phyloP scores from a whole-genome alignment of 2,329 filamentous ascomycete species.

The Tricladium varicosporioides region DNA sequence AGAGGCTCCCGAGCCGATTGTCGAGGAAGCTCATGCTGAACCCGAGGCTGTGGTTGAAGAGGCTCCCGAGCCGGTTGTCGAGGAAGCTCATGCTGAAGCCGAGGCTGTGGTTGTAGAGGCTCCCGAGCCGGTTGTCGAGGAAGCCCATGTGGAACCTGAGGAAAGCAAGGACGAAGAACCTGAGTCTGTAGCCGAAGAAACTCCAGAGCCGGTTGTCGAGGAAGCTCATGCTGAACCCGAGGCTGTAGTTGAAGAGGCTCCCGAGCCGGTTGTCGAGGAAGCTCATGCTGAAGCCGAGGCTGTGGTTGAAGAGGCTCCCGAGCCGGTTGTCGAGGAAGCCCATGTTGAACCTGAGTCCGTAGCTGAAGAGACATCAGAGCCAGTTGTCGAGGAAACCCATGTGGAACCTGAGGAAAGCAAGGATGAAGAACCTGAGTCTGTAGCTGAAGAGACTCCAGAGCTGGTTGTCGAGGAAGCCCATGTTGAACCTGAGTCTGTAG shows the following conservation, averaged over 20 bases:
- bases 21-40: too few relatives aligned
- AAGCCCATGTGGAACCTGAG: conserved; percentile 1
- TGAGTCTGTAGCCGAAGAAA: neutral
- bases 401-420: too few relatives aligned
- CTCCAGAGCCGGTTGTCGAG: neutral
- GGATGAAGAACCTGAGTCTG: neutral
- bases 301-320: neutral
- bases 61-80: neutral
- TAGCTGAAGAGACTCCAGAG: neutral
- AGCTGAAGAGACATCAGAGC: conserved; percentile 1
- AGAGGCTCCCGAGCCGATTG: neutral
- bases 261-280: conserved; percentile 8
- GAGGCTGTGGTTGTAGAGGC: conserved; percentile 1
- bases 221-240: too few relatives aligned
- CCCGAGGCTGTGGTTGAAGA: neutral
- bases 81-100: neutral
- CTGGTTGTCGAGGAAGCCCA: neutral
- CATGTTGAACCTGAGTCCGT: conserved; percentile 1
- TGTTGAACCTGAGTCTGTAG: conserved; percentile 3
- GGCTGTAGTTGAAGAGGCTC: neutral
- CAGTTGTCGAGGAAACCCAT: conserved; percentile 4
- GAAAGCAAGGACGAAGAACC: conserved; percentile 1
- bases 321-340: conserved; percentile 5
- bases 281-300: conserved; percentile 8
- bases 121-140: conserved; percentile 4